A percentile compares a stretch with the other conserved stretches of the same genome.
These are phyloP conservation scores for Colletotrichum eremochloae DNA, from an alignment of 2,329 filamentous ascomycete genomes.

Conservation along the genomic window DNA sequence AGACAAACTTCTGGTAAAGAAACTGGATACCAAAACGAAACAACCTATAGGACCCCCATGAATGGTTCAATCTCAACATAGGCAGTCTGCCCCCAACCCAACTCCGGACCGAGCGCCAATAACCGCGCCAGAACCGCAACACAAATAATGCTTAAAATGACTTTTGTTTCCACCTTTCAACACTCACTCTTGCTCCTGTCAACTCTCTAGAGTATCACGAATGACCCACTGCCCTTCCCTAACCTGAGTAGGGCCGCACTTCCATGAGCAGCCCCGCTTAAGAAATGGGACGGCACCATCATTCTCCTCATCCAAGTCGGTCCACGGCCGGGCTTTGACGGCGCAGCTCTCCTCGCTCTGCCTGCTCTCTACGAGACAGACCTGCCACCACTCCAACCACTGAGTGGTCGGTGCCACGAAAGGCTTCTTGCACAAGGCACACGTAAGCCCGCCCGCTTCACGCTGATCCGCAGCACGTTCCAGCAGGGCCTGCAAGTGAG, in stretches of 20 bases:
- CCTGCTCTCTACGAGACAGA: constrained; percentile 44
- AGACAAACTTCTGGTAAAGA: constrained; percentile 43
- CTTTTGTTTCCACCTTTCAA: neutral
- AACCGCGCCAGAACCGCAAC: neutral
- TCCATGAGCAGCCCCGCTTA: constrained; percentile 64
- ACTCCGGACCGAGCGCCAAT: constrained; percentile 23
- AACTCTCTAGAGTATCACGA: constrained; percentile 3
- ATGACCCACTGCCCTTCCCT: constrained; percentile 45
- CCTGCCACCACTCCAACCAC: constrained; percentile 74
- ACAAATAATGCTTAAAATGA: neutral
- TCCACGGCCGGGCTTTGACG: constrained; percentile 32
- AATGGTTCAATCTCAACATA: neutral
- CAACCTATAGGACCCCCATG: neutral
- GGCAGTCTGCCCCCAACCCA: constrained; percentile 17
- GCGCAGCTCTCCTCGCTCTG: constrained; percentile 6
- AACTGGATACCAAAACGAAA: constrained; percentile 16
- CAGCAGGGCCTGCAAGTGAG: constrained; percentile 57
- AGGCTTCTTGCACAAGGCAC: constrained; percentile 64
- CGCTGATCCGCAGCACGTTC: constrained; percentile 56
- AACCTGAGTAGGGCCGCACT: constrained; percentile 58
- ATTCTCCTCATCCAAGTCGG: constrained; percentile 43
- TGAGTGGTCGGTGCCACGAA: constrained; percentile 66
- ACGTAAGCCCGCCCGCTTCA: constrained; percentile 63
- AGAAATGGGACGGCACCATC: constrained; percentile 61
- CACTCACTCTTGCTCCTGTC: neutral